Evolutionary conservation across 352 stramenopile species (phyloP), one percentile per base, ranked within the genome.

Genomic region (Aphanomyces invadans): DNA sequence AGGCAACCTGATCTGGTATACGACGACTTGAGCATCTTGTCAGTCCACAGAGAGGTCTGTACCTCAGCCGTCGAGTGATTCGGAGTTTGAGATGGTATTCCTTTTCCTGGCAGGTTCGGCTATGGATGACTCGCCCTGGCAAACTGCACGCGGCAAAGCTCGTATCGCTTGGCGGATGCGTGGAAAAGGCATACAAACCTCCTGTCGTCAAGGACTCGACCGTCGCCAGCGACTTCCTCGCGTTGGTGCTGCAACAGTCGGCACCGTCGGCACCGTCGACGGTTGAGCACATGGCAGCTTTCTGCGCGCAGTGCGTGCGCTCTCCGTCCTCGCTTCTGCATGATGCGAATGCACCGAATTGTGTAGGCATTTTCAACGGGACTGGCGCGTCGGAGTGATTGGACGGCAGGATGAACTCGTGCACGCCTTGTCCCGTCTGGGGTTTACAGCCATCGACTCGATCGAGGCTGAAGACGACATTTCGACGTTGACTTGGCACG

Each of bases 21-120:
- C 68, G 81, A 92, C 60, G 84, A 92, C 56, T 89, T 88, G 48
- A 90, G 84, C 54, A 86, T 92, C 39, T 73, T 90, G 1, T 90
- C 84, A 2, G 75, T 86, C 55, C 82, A 92, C 66, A 74, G 84
- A 11, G 84, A 92, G 74, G 79, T 92, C 70, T 4, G 64, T 61
- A 31, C 9, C 17, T 65, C 46, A 21, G 46, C n/a, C 46, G 10
- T 23, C 7, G 36, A 15, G 36, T 42, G 36, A 42, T 42, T 7
- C 15, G 19, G 1, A 15, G n/a, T 26, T n/a, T n/a, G n/a, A n/a
- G n/a, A n/a, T n/a, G n/a, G n/a, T n/a, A n/a, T n/a, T n/a, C n/a
- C n/a, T n/a, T n/a, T n/a, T n/a, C n/a, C n/a, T n/a, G n/a, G n/a
- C 38, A 67, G 60, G 57, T 67, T 23, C 60, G 60, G 9, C 21